Evolutionary conservation across 179 eudicot species (phyloP).

Genomic region (Carnegiea gigantea): DNA sequence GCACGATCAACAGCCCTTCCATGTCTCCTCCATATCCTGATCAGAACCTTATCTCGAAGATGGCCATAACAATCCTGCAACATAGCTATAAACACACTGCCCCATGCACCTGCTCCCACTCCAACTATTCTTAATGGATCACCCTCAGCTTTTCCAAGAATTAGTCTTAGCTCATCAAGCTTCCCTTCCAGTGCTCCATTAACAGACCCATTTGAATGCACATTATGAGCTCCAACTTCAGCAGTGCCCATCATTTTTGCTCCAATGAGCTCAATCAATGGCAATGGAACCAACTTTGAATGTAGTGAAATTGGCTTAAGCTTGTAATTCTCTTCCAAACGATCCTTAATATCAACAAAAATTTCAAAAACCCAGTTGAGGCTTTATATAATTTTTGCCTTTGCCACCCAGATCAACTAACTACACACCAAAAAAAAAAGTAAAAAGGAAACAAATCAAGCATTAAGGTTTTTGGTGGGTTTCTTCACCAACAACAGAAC

Average conservation of each 20-base stretch:
- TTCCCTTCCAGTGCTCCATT: conserved; percentile 55
- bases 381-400: neutral
- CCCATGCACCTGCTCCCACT: conserved; percentile 99
- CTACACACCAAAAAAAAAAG: neutral
- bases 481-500: neutral
- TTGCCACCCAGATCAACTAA: neutral
- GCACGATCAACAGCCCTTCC: conserved; percentile 73
- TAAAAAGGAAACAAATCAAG: neutral
- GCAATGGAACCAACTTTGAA: neutral
- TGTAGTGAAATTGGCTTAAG: neutral
- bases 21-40: conserved; percentile 90
- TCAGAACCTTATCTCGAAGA: conserved; percentile 66
- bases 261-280: conserved; percentile 2
- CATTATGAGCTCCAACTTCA: conserved; percentile 23
- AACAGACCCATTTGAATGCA: conserved; percentile 39
- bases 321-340: neutral
- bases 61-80: conserved; percentile 84
- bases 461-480: neutral
- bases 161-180: conserved; percentile 61
- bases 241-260: conserved; percentile 47
- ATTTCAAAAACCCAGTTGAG: neutral
- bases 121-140: conserved; percentile 83
- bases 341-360: neutral
- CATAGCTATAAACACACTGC: conserved; percentile 83
- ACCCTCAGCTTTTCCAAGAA: conserved; percentile 62